These are phyloP conservation scores for Cucumis melo DNA, from an alignment of 306 rosid genomes.

Conservation along the genomic window DNA sequence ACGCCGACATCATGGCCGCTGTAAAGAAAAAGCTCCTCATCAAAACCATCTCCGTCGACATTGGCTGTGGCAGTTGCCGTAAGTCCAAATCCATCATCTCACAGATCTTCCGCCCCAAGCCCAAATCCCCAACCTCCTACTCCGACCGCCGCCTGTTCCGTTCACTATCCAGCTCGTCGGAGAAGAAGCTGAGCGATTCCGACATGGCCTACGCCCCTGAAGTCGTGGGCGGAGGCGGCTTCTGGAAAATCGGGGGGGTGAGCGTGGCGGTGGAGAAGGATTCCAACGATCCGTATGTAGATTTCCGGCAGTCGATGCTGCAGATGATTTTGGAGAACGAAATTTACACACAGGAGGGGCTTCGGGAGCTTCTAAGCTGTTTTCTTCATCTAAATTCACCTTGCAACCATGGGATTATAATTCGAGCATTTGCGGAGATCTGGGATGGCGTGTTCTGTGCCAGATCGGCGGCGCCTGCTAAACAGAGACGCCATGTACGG, in stretches of 20 bases:
- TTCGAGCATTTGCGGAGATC: constrained; percentile 8
- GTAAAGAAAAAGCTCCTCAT: background rate
- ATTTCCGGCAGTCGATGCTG: constrained; percentile 10
- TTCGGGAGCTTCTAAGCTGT: constrained; percentile 9
- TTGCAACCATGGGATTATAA: constrained; percentile 10
- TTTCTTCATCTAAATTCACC: constrained; percentile 7
- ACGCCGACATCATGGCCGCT: constrained; percentile 2
- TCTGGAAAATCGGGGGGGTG: background rate
- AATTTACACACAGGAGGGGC: background rate
- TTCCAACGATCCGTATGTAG: constrained; percentile 3
- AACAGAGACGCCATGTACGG: background rate
- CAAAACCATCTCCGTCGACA: background rate
- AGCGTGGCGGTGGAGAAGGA: constrained; percentile 11
- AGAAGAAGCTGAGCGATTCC: background rate
- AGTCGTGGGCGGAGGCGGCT: background rate
- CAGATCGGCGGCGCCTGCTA: background rate
- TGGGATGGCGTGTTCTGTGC: constrained; percentile 10
- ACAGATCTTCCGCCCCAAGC: background rate
- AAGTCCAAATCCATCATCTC: background rate
- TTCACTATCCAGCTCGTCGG: background rate
- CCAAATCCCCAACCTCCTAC: background rate
- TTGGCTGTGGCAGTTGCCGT: constrained; percentile 1
- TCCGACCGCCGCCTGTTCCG: background rate
- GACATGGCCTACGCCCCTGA: background rate
- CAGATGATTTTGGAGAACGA: constrained; percentile 14